Conservation (phyloP, 148 eudicot species). For the Dianthus caryophyllus region DNA sequence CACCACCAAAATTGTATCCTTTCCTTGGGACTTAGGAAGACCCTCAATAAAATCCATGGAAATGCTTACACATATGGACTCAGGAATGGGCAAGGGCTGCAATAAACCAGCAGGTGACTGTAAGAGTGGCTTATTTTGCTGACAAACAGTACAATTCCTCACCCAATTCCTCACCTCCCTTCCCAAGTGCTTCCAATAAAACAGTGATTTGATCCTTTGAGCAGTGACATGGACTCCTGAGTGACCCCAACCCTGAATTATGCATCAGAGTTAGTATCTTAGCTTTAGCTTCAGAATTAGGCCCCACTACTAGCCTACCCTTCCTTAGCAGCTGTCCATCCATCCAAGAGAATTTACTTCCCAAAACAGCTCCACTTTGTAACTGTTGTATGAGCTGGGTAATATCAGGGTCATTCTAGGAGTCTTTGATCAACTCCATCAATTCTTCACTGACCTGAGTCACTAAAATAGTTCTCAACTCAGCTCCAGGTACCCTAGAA, state of each 20-base stretch:
- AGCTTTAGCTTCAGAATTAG: neutral
- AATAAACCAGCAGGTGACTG: neutral
- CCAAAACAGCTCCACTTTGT: too few relatives aligned
- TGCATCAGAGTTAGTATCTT: neutral
- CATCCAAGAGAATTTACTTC: neutral
- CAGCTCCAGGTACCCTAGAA: neutral
- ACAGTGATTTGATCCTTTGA: neutral
- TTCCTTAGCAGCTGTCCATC: neutral
- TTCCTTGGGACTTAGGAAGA: neutral
- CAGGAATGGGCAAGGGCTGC: neutral
- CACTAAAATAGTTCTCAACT: neutral
- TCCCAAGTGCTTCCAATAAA: neutral
- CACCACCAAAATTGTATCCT: neutral
- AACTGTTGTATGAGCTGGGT: neutral
- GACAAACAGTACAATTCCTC: neutral
- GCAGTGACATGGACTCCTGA: neutral
- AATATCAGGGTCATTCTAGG: neutral
- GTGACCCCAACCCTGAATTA: neutral
- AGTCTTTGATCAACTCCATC: neutral
- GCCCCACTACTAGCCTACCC: neutral
- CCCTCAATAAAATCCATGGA: constrained; percentile 9
- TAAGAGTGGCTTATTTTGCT: neutral
- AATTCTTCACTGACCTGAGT: neutral
- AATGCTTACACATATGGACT: neutral
- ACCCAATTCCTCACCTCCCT: neutral